A percentile compares a stretch with the other conserved stretches of the same genome.
These are phyloP conservation scores for Raffaelea arxii DNA, from an alignment of 2,329 filamentous ascomycete genomes.

Conservation along the genomic window DNA sequence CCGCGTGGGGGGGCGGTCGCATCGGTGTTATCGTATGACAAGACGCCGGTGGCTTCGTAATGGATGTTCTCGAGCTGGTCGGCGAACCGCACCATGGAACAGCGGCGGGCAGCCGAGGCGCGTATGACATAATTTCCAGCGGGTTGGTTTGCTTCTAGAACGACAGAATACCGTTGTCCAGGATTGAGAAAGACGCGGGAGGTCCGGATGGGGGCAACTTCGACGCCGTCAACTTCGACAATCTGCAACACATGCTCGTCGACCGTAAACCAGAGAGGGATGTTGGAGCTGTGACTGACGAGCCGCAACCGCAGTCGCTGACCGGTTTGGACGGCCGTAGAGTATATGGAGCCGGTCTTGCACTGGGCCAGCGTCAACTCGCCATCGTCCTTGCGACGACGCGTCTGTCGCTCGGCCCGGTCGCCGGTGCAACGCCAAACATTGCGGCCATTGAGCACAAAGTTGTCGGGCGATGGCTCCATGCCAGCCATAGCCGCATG, in stretches of 20 bases:
- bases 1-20: conserved; percentile 13
- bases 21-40: conserved; percentile 19
- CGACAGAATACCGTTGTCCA: conserved; percentile 27
- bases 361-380: conserved; percentile 1
- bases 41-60: conserved; percentile 19
- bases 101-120: conserved; percentile 13
- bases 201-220: conserved; percentile 39
- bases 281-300: conserved; percentile 61
- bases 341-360: conserved; percentile 2
- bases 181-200: conserved; percentile 28
- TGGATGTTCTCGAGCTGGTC: conserved; percentile 15
- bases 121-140: conserved; percentile 25
- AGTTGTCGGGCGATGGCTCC: conserved; percentile 29
- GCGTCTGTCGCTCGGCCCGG: background rate
- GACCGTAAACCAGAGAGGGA: conserved; percentile 60
- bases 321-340: background rate
- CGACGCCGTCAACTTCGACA: conserved; percentile 60
- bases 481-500: conserved; percentile 21
- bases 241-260: conserved; percentile 51
- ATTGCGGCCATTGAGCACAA: conserved; percentile 29
- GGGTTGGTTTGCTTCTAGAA: conserved; percentile 23
- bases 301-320: conserved; percentile 44
- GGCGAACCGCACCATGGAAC: background rate
- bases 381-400: background rate
- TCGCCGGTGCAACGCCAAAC: conserved; percentile 21